Base-by-base conservation (phyloP, 1,284 basidiomycete species). In the Apiotrichum laibachii region DNA sequence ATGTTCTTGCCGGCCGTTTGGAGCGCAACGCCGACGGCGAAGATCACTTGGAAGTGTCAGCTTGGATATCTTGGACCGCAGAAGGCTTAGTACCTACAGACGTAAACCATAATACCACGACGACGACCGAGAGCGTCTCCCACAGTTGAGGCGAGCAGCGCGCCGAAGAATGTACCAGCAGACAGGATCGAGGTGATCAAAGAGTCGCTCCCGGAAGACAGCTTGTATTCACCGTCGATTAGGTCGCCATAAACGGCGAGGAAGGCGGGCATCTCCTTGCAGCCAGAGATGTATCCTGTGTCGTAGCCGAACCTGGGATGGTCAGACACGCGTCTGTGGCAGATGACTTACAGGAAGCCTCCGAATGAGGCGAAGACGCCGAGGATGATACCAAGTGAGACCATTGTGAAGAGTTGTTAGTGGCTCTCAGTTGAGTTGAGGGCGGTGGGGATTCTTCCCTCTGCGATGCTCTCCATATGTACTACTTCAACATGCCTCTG, bases 101-200 rank as follows among this genome's bases (percentile, higher is more conserved):
- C 26, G 26, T 31, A 31, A 31, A 7, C 26, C 4, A 31, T 31
- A 7, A 31, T 31, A 31, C 26, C 26, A 7, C 26, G 26, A 31
- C 26, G 26, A 31, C 26, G 26, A 31, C 26, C 26, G 26, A 31
- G 26, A 7, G 26, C 26, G 26, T 31, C 26, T 31, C 26, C 26
- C 4, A 31, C 26, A 31, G 26, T 31, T 7, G 26, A 31, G 4
- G 26, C 26, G 9, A 56, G 53, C n/a, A 63, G 44, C 15, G 61
- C 61, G n/a, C 61, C 61, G 33, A 60, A 60, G 50, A 59, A 63
- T 0, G 61, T 63, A 2, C 61, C 61, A 12, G 58, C 61, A 5
- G 55, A 57, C 1, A 63, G 56, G 1, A 63, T 40, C n/a, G 61
- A 63, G 2, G 61, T 63, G 21, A 63, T 60, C 42, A 63, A 7